A percentile compares a stretch with the other conserved stretches of the same genome.
These are phyloP conservation scores for Saccharum hybrid DNA, from an alignment of 202 grass and related monocot genomes.

Conservation along the genomic window DNA sequence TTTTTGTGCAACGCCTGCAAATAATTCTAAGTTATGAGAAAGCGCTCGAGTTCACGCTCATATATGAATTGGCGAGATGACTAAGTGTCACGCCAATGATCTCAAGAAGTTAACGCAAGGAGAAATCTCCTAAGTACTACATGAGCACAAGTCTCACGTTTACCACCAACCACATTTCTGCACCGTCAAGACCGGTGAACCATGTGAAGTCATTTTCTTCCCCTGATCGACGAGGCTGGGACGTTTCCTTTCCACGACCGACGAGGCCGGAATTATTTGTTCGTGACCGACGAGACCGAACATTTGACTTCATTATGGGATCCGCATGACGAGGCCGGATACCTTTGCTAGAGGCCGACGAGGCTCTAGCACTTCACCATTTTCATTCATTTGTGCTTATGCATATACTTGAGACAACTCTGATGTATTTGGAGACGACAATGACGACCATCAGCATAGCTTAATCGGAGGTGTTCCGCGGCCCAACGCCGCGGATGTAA, in stretches of 20 bases:
- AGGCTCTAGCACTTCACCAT: no score
- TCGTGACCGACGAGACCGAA: not conserved
- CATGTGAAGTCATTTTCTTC: not conserved
- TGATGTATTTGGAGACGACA: no score
- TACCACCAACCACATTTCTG: not conserved
- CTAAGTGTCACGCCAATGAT: not conserved
- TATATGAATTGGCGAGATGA: not conserved
- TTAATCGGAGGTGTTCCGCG: no score
- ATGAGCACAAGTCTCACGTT: not conserved
- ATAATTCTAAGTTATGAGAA: no score
- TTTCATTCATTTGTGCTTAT: no score
- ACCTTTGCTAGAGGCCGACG: not conserved
- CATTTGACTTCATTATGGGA: not conserved
- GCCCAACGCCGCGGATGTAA: no score
- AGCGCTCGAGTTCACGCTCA: no score
- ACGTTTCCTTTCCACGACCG: no score
- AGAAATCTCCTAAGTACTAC: not conserved
- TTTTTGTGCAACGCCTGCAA: no score
- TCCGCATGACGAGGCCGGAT: not conserved
- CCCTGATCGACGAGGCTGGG: not conserved
- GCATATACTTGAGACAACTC: no score
- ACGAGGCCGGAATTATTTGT: no score
- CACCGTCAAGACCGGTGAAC: not conserved
- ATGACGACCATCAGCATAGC: no score
- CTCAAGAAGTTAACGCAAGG: not conserved